Conservation (phyloP, 2,329 filamentous ascomycete species). For the Aphanoascus verrucosus region DNA sequence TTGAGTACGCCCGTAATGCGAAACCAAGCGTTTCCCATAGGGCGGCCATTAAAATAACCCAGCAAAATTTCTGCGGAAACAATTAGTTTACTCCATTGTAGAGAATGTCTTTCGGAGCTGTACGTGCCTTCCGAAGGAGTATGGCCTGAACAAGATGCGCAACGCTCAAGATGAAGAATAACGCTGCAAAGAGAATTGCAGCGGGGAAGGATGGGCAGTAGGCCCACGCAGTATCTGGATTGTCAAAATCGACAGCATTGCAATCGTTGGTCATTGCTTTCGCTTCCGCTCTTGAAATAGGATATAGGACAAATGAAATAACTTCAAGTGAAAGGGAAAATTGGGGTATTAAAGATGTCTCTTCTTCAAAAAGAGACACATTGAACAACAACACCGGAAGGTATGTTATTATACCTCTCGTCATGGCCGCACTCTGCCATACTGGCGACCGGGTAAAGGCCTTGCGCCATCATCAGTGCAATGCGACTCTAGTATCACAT, state of each 20-base stretch:
- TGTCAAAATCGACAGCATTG: constrained; percentile 9
- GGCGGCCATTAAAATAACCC: constrained; percentile 16
- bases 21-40: constrained; percentile 15
- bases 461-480: no score
- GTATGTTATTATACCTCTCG: neutral
- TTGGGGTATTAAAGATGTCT: neutral
- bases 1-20: constrained; percentile 13
- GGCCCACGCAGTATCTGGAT: constrained; percentile 13
- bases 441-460: no score
- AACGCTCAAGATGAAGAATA: constrained; percentile 11
- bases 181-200: constrained; percentile 13
- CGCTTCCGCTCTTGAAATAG: neutral
- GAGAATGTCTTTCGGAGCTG: neutral
- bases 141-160: constrained; percentile 14
- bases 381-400: neutral
- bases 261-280: constrained; percentile 7
- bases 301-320: no score
- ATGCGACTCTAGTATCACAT: no score
- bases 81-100: neutral
- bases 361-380: neutral
- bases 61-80: constrained; percentile 15
- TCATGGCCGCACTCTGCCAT: neutral
- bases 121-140: constrained; percentile 14
- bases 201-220: constrained; percentile 16
- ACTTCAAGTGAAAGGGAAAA: neutral